These are phyloP conservation scores for Polyrhizophydium stewartii DNA, from an alignment of 371 early-diverging fungal genomes.

Conservation along the genomic window DNA sequence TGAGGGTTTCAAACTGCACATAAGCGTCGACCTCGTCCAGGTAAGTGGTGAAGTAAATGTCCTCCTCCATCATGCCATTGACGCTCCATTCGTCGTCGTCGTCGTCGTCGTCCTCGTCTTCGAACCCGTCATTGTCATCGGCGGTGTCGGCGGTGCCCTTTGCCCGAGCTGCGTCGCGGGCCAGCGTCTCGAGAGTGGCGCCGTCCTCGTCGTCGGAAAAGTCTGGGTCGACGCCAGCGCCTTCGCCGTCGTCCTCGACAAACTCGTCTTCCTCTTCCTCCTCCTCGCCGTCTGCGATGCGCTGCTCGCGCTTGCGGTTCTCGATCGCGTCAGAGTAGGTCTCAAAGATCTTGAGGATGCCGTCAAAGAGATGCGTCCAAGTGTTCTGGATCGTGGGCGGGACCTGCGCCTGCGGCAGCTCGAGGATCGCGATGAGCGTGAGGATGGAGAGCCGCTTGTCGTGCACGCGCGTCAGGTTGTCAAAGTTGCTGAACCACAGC, in stretches of 20 bases:
- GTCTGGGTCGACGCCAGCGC: conserved; percentile 20
- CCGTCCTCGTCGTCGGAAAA: conserved; percentile 15
- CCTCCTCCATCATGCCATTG: conserved; percentile 71
- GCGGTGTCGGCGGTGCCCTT: conserved; percentile 56
- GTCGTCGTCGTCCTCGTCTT: conserved; percentile 42
- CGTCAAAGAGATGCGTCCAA: conserved; percentile 67
- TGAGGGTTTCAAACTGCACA: conserved; percentile 47
- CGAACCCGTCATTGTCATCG: conserved; percentile 50
- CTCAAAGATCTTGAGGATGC: conserved; percentile 66
- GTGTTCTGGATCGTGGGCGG: conserved; percentile 66
- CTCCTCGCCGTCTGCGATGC: conserved; percentile 22
- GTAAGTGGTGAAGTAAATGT: conserved; percentile 75
- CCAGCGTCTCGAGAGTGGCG: conserved; percentile 5
- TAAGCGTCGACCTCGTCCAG: conserved; percentile 82
- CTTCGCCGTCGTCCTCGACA: conserved; percentile 56
- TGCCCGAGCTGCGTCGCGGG: conserved; percentile 1
- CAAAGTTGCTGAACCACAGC: conserved; percentile 69
- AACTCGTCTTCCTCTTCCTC: conserved; percentile 48
- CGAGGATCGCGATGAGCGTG: conserved; percentile 67
- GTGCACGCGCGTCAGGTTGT: conserved; percentile 73
- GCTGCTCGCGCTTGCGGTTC: conserved; percentile 16
- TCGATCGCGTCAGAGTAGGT: conserved; percentile 63
- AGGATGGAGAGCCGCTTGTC: conserved; percentile 88
- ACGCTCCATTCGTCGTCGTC: conserved; percentile 57
- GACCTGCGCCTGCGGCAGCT: conserved; percentile 61